Evolutionary conservation across 129 eudicot genomes (phyloP).

Genomic region (Artemisia tridentata): DNA sequence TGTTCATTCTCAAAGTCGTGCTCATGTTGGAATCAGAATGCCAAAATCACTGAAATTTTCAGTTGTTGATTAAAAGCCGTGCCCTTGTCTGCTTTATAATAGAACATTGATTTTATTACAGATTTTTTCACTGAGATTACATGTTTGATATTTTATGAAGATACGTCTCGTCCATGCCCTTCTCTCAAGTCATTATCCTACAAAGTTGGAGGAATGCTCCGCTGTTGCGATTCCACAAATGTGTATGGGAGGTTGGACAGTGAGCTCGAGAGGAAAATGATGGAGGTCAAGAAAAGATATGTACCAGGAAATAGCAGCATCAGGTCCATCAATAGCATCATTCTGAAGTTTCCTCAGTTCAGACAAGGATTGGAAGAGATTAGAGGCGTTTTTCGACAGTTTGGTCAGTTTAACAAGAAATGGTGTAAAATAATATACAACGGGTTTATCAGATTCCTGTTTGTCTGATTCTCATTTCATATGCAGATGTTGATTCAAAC

Average conservation of each 20-base stretch:
- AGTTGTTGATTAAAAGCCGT: background rate
- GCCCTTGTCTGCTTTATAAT: conserved; percentile 14
- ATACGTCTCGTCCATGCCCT: conserved; percentile 26
- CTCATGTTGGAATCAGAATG: conserved; percentile 13
- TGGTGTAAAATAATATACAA: background rate
- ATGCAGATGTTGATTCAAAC: conserved; percentile 56
- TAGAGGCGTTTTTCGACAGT: conserved; percentile 54
- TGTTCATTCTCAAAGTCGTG: too few relatives aligned
- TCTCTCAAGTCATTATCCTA: conserved; percentile 41
- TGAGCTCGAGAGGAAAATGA: conserved; percentile 55
- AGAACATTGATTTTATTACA: background rate
- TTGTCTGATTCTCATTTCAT: background rate
- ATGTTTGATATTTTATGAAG: conserved; percentile 26
- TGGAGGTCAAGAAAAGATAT: conserved; percentile 47
- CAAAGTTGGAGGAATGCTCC: conserved; percentile 43
- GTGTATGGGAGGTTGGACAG: conserved; percentile 52
- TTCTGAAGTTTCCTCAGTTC: conserved; percentile 65
- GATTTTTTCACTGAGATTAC: background rate
- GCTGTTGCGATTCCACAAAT: conserved; percentile 37
- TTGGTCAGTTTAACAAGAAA: conserved; percentile 45
- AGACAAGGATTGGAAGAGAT: conserved; percentile 54
- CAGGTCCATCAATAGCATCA: conserved; percentile 58
- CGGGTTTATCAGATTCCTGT: background rate
- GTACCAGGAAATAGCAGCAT: conserved; percentile 30
- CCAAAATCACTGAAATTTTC: background rate